Evolutionary conservation across 257 asterid genomes (phyloP).

Genomic region (Solanum virginianum): DNA sequence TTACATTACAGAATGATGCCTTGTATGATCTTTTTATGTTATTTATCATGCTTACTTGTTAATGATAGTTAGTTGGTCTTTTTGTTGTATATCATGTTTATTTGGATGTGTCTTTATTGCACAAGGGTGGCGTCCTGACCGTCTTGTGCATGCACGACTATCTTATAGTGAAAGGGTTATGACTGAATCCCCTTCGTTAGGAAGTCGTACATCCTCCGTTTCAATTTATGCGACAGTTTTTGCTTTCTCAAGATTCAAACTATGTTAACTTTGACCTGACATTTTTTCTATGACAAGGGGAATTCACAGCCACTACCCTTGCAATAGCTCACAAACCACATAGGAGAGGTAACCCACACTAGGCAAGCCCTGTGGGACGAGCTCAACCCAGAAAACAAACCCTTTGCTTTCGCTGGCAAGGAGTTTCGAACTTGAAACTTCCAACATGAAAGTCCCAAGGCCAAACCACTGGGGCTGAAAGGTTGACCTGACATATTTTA

Average conservation of each 20-base stretch:
- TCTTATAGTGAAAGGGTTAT: not conserved
- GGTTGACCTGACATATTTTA: slow-evolving; percentile 15
- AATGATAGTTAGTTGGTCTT: not conserved
- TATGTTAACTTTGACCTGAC: slow-evolving; percentile 19
- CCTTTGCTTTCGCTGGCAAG: too few species aligned
- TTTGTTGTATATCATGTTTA: not conserved
- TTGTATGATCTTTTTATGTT: not conserved
- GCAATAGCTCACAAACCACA: too few species aligned
- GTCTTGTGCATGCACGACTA: not conserved
- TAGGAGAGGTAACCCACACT: too few species aligned
- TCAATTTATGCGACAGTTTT: not conserved
- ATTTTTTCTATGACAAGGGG: not conserved
- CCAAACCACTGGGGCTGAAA: too few species aligned
- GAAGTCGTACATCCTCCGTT: not conserved
- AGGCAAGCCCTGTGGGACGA: too few species aligned
- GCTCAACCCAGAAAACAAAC: too few species aligned
- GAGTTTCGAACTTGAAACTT: too few species aligned
- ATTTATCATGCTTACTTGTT: not conserved
- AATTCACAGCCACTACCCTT: too few species aligned
- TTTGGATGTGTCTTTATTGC: not conserved
- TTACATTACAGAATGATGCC: not conserved
- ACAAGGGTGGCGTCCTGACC: not conserved
- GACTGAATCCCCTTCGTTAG: too few species aligned
- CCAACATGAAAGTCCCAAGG: too few species aligned
- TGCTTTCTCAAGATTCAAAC: not conserved